Evolutionary conservation across 2,329 filamentous ascomycete genomes (phyloP).

Genomic region (Talaromyces sp.): DNA sequence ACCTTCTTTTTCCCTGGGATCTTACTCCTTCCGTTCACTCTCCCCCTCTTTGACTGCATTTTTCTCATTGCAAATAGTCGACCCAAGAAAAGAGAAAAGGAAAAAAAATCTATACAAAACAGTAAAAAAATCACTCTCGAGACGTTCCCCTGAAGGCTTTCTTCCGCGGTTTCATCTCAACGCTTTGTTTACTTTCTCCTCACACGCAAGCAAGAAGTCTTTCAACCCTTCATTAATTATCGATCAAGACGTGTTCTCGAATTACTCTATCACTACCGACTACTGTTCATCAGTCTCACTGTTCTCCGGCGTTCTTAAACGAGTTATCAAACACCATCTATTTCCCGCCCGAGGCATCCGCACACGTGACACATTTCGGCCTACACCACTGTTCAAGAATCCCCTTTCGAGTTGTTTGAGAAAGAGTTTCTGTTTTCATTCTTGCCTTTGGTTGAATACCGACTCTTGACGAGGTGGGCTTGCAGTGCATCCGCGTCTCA

Average conservation of each 20-base stretch:
- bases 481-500: slow-evolving; percentile 35
- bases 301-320: slow-evolving; percentile 6
- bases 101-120: slow-evolving; percentile 6
- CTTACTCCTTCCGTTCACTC: slow-evolving; percentile 31
- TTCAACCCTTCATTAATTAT: slow-evolving; percentile 14
- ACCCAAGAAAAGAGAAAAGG: slow-evolving; percentile 21
- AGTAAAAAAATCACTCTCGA: slow-evolving; percentile 10
- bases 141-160: slow-evolving; percentile 19
- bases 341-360: background rate
- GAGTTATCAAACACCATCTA: slow-evolving; percentile 4
- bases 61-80: slow-evolving; percentile 22
- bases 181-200: slow-evolving; percentile 15
- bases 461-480: slow-evolving; percentile 26
- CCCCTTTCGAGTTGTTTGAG: background rate
- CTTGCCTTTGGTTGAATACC: slow-evolving; percentile 22
- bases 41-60: slow-evolving; percentile 20
- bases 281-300: background rate
- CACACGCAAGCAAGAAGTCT: background rate
- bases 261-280: background rate
- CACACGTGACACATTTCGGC: slow-evolving; percentile 7
- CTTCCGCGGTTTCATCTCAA: slow-evolving; percentile 1
- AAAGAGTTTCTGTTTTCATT: slow-evolving; percentile 12
- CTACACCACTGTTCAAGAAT: slow-evolving; percentile 1
- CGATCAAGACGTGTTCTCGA: slow-evolving; percentile 1
- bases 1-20: slow-evolving; percentile 23